These are phyloP conservation scores for Cyclotella cryptica DNA, from an alignment of 108 stramenopile genomes.

Conservation along the genomic window DNA sequence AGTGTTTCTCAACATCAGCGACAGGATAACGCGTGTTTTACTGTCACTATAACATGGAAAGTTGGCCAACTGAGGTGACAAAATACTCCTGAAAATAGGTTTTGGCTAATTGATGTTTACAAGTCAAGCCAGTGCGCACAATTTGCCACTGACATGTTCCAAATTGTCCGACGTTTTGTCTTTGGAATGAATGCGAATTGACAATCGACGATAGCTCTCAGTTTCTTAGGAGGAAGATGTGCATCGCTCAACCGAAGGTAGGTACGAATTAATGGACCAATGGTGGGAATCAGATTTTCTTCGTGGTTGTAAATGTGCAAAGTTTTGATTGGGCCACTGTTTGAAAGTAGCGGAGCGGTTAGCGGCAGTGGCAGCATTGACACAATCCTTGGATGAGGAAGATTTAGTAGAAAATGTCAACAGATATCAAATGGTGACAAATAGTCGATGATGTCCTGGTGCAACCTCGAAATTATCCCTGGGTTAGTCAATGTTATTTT, in stretches of 20 bases:
- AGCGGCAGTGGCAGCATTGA: neutral
- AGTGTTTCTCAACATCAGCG: constrained; percentile 78
- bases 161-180: neutral
- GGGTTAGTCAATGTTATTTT: constrained; percentile 45
- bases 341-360: constrained; percentile 1
- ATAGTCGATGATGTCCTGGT: constrained; percentile 42
- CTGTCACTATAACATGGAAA: no score
- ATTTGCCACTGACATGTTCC: no score
- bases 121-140: no score
- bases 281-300: constrained; percentile 31
- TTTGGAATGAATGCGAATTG: constrained; percentile 12
- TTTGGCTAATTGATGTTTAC: no score
- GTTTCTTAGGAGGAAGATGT: constrained; percentile 26
- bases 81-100: no score
- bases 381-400: neutral
- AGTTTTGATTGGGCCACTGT: constrained; percentile 21
- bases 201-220: constrained; percentile 45
- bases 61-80: no score
- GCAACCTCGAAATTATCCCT: constrained; percentile 50
- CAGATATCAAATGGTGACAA: constrained; percentile 34
- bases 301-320: constrained; percentile 37
- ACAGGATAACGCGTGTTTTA: constrained; percentile 87
- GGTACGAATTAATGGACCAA: constrained; percentile 52
- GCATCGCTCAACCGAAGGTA: constrained; percentile 31
- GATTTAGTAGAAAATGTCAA: neutral